Percentiles rank a stretch among this genome's conserved stretches.
Conservation (phyloP, 192 early-diverging fungal species). For the Coemansia aciculifera region DNA sequence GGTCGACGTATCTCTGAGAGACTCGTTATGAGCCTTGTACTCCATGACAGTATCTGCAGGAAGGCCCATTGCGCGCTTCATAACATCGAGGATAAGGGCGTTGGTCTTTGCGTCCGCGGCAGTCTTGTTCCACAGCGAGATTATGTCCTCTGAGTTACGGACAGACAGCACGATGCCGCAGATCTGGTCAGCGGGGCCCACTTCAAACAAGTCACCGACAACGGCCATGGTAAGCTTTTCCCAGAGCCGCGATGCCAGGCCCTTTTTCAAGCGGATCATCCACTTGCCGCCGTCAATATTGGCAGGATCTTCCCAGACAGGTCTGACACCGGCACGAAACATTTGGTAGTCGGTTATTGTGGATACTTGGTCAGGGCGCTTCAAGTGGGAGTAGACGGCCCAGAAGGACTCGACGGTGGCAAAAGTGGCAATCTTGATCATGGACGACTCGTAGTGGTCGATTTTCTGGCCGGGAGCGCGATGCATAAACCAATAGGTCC, state of each 20-base stretch:
- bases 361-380: conserved; percentile 79
- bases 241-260: conserved; percentile 89
- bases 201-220: conserved; percentile 89
- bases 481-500: conserved; percentile 97
- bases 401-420: conserved; percentile 77
- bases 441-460: conserved; percentile 80
- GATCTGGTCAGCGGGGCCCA: conserved; percentile 70
- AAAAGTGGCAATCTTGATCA: conserved; percentile 85
- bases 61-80: conserved; percentile 83
- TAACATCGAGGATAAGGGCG: conserved; percentile 81
- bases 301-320: conserved; percentile 92
- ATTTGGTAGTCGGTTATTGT: conserved; percentile 90
- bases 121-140: conserved; percentile 91
- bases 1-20: conserved; percentile 82
- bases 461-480: conserved; percentile 83
- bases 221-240: conserved; percentile 85
- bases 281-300: conserved; percentile 93
- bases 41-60: conserved; percentile 88
- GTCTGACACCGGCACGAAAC: conserved; percentile 88
- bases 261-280: conserved; percentile 93
- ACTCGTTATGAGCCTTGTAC: conserved; percentile 92
- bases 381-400: conserved; percentile 76
- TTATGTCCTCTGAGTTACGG: conserved; percentile 88
- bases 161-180: conserved; percentile 94
- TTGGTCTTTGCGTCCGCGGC: conserved; percentile 84